Base-by-base conservation (phyloP, 2,329 filamentous ascomycete species). In the Colletotrichum salicis region DNA sequence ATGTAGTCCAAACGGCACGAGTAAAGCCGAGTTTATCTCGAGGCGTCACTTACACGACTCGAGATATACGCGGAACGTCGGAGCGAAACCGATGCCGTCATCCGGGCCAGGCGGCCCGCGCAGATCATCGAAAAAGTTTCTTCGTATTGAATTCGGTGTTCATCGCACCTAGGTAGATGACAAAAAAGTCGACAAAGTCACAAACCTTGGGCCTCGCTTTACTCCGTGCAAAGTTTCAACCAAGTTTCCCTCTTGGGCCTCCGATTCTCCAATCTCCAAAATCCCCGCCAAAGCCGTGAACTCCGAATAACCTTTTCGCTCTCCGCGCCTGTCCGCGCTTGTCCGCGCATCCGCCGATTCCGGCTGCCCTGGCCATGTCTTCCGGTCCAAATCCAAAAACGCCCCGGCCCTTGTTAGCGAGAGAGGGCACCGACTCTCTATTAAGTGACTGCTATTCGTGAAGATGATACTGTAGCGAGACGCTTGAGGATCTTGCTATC, bases 191-290 rank as follows among this genome's bases (percentile, higher is more conserved):
- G 35, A 52, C 54, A 19, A 19, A 13, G 57, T 33, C 19, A 48
- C 8, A 61, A 61, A 66, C 56, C 35, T 58, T 59, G 35, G 54
- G 19, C 11, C 15, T 69, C 29, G 12, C 61, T 19, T 41, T 19
- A 41, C 37, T 41, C 37, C 37, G n/a, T 55, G 54, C 60, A 54
- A 64, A 22, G 59, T 35, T 58, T 64, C 58, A 41, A 41, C 60
- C 61, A 59, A 65, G 54, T 54, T 54, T 27, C 51, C 51, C 51
- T 24, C 64, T 19, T 10, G 48, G 60, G 13, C 15, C 15, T 15
- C 33, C 33, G 24, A 2, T 27, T 35, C 56, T 56, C 52, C n/a
- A 27, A 59, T n/a, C 41, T 13, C 51, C 41, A 19, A 66, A 66
- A 31, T 48, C 19, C 24, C 41, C 24, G 24, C 24, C 13, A n/a